A percentile compares a stretch with the other conserved stretches of the same genome.
Evolutionary conservation across 345 rosid species (phyloP).

Genomic region (Camelina sativa): DNA sequence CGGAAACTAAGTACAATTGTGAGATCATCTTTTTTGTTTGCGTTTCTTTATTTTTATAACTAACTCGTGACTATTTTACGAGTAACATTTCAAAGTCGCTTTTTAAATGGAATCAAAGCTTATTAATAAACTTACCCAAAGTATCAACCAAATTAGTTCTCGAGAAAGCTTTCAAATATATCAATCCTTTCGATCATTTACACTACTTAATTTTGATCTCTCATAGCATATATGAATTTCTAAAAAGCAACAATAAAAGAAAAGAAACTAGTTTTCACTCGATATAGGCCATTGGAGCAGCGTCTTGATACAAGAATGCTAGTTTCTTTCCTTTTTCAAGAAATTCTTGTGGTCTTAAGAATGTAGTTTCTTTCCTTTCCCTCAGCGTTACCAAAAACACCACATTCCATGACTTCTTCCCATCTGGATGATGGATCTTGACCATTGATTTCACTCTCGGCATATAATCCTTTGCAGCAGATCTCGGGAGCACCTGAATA

Average conservation of each 20-base stretch:
- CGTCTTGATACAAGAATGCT: too few relatives aligned
- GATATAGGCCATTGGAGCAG: constrained; percentile 92
- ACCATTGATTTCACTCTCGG: background rate
- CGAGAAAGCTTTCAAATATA: background rate
- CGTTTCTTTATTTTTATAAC: background rate
- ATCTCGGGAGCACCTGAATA: background rate
- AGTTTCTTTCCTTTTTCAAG: too few relatives aligned
- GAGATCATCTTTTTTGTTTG: background rate
- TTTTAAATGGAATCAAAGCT: too few relatives aligned
- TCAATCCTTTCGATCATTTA: background rate
- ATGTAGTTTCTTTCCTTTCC: too few relatives aligned
- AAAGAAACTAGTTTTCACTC: constrained; percentile 52
- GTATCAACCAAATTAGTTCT: constrained; percentile 15
- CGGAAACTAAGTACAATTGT: background rate
- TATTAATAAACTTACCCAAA: constrained; percentile 58
- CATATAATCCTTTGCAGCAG: background rate
- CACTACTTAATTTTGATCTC: background rate
- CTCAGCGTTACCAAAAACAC: background rate
- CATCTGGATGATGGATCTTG: background rate
- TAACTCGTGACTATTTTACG: background rate
- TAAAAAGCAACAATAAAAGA: background rate
- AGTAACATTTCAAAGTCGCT: background rate
- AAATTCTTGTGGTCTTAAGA: too few relatives aligned
- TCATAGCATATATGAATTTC: background rate
- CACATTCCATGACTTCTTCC: background rate